Evolutionary conservation across 768 basidiomycete species (phyloP).

Genomic region (Hygrocybe coccinea): DNA sequence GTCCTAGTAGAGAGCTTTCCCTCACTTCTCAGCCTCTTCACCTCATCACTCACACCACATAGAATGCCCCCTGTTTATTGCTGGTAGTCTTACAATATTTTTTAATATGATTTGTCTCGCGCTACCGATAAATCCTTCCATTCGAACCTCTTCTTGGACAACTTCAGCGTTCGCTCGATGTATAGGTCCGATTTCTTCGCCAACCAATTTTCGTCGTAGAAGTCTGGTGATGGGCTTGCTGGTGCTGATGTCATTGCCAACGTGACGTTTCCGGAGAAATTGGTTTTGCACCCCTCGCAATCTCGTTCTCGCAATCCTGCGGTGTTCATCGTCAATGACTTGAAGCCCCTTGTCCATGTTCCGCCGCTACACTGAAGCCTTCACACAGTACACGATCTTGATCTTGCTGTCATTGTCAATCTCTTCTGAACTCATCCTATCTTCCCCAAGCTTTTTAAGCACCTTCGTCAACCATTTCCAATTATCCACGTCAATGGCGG

Average conservation of each 20-base stretch:
- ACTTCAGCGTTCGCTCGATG: background rate
- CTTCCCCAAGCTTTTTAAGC: background rate
- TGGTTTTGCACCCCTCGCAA: background rate
- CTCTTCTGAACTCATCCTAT: constrained; percentile 4
- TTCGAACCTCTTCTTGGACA: background rate
- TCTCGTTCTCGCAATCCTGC: background rate
- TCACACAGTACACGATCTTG: background rate
- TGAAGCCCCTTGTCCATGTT: constrained; percentile 1
- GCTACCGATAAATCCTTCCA: no score
- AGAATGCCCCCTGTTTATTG: no score
- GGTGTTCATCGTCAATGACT: background rate
- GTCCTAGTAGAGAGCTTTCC: no score
- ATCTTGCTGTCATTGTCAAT: constrained; percentile 1
- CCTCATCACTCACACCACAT: no score
- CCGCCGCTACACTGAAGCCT: background rate
- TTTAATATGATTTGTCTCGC: no score
- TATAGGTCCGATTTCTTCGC: background rate
- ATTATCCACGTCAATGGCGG: background rate
- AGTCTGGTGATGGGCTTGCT: background rate
- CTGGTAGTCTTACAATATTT: no score
- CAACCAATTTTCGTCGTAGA: background rate
- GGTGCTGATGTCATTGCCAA: background rate
- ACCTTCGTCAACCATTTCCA: constrained; percentile 1
- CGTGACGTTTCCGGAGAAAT: background rate
- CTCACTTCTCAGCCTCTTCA: no score